Evolutionary conservation across 75 land plant species (phyloP).

Genomic region (Pinus albicaulis): DNA sequence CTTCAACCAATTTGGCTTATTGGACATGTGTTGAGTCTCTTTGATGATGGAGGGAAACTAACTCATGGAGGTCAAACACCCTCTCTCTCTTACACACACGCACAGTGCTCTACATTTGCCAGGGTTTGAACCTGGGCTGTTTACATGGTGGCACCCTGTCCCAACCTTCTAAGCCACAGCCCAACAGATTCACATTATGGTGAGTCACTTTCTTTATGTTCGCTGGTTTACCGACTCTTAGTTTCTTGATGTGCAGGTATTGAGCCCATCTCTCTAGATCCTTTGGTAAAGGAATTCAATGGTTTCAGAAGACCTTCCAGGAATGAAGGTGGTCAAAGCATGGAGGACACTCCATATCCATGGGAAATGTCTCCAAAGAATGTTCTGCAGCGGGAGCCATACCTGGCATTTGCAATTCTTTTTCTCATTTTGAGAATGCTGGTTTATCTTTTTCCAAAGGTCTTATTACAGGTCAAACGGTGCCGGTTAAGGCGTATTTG

Average conservation of each 20-base stretch:
- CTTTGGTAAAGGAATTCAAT: background rate
- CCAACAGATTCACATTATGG: background rate
- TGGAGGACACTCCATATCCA: background rate
- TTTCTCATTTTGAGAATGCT: conserved; percentile 32
- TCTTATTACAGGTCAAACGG: conserved; percentile 16
- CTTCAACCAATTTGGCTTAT: no score
- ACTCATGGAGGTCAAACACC: no score
- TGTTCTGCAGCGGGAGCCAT: conserved; percentile 36
- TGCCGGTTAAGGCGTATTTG: conserved; percentile 25
- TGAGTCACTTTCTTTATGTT: background rate
- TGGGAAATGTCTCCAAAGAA: conserved; percentile 19
- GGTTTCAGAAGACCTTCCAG: background rate
- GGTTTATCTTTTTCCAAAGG: conserved; percentile 29
- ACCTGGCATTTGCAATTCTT: conserved; percentile 32
- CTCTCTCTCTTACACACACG: no score
- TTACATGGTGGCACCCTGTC: no score
- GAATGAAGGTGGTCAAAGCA: background rate
- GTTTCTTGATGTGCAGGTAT: conserved; percentile 49
- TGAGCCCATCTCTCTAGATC: background rate
- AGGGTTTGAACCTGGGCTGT: no score
- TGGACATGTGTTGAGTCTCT: no score
- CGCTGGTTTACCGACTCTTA: background rate
- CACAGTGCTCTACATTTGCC: no score
- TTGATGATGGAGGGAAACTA: no score
- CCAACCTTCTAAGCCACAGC: no score